phyloP scores from a whole-genome alignment of 1,284 basidiomycete species.

The Ganoderma meredithae region DNA sequence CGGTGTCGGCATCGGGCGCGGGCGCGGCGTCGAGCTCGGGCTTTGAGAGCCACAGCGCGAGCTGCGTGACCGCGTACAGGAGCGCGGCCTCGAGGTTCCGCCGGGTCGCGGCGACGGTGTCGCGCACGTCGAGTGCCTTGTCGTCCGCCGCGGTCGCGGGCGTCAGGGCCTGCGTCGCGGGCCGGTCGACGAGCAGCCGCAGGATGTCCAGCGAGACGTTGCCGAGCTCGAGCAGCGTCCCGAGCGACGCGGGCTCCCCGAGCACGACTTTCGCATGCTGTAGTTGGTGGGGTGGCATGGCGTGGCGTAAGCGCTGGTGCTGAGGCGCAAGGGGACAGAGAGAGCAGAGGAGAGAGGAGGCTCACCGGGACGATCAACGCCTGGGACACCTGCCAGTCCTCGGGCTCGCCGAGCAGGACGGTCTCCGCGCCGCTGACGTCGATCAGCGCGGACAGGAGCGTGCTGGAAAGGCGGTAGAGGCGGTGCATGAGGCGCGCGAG shows the following conservation, averaged over 20 bases:
- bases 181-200: conserved; percentile 63
- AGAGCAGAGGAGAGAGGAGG: conserved; percentile 32
- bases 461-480: conserved; percentile 73
- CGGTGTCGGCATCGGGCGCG: conserved; percentile 45
- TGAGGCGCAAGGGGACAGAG: conserved; percentile 10
- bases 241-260: conserved; percentile 80
- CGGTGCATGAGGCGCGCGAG: conserved; percentile 74
- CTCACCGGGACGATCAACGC: conserved; percentile 79
- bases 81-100: conserved; percentile 75
- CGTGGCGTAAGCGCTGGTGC: conserved; percentile 25
- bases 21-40: conserved; percentile 61
- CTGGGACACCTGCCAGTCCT: conserved; percentile 74
- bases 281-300: conserved; percentile 5
- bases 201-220: conserved; percentile 77
- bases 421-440: conserved; percentile 74
- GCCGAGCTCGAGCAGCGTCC: conserved; percentile 79
- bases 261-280: conserved; percentile 85
- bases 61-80: conserved; percentile 80
- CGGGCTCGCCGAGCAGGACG: conserved; percentile 69
- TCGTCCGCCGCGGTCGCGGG: conserved; percentile 47
- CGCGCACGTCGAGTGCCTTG: conserved; percentile 61
- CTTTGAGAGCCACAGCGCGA: conserved; percentile 77
- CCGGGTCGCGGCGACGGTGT: conserved; percentile 60
- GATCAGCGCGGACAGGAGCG: conserved; percentile 74
- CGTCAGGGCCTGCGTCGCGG: conserved; percentile 59